Evolutionary conservation across 2,329 filamentous ascomycete genomes (phyloP).

Genomic region (Balansia obtecta): DNA sequence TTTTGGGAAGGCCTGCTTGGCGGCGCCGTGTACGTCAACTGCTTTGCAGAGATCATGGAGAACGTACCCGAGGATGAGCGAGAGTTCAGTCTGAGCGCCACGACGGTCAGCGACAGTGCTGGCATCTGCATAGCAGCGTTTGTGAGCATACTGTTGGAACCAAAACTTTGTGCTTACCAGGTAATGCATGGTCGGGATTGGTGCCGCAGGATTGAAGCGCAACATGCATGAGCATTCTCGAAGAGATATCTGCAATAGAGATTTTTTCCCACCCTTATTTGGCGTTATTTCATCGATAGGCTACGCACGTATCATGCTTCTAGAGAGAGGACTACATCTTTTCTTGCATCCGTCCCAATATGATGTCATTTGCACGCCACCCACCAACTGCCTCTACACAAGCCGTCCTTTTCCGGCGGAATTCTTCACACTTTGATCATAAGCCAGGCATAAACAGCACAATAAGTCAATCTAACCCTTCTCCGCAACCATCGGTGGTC

Average conservation of each 20-base stretch:
- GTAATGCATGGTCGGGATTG: constrained; percentile 66
- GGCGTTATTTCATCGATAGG: not conserved
- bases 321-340: too few species aligned
- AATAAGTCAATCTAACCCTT: constrained; percentile 9
- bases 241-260: not conserved
- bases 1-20: constrained; percentile 94
- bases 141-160: constrained; percentile 71
- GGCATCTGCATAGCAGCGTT: constrained; percentile 86
- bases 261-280: not conserved
- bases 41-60: constrained; percentile 88
- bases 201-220: constrained; percentile 46
- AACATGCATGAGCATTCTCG: constrained; percentile 6
- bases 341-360: not conserved
- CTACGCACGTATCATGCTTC: not conserved
- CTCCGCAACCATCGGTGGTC: constrained; percentile 13
- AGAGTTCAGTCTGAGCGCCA: constrained; percentile 84
- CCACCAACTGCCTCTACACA: constrained; percentile 12
- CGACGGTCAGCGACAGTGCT: constrained; percentile 81
- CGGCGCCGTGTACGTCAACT: constrained; percentile 88
- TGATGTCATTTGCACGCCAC: constrained; percentile 10
- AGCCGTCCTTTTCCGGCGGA: constrained; percentile 8
- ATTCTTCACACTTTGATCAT: constrained; percentile 5
- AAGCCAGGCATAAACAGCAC: constrained; percentile 10
- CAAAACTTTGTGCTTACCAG: constrained; percentile 73
- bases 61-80: constrained; percentile 63